Evolutionary conservation across 192 early-diverging fungal species (phyloP).

Genomic region (Dissophora globulifera): DNA sequence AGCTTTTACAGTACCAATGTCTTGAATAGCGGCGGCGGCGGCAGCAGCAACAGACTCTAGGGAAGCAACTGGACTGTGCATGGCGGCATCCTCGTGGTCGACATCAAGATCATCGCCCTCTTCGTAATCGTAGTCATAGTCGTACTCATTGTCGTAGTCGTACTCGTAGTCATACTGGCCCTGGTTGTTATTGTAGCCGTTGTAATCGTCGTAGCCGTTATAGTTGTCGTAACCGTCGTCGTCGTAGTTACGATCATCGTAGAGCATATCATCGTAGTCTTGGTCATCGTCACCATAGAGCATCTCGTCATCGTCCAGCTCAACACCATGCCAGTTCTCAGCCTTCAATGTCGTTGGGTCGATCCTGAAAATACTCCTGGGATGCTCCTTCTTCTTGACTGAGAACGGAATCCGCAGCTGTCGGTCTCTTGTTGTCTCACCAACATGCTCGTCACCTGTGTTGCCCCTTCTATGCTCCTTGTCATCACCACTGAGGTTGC

Average conservation of each 20-base stretch:
- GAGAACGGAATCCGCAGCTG: too few species aligned
- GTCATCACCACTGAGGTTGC: not conserved
- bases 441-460: not conserved
- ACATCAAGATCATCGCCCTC: too few species aligned
- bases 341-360: conserved; percentile 41
- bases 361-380: conserved; percentile 41
- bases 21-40: too few species aligned
- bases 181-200: too few species aligned
- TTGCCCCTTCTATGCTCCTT: not conserved
- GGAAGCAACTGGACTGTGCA: too few species aligned
- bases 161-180: too few species aligned
- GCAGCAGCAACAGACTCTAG: too few species aligned
- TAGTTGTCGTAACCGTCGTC: not conserved
- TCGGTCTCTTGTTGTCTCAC: conserved; percentile 12
- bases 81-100: too few species aligned
- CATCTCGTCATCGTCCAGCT: not conserved
- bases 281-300: not conserved
- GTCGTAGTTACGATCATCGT: not conserved
- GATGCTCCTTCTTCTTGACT: not conserved
- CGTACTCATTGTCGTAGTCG: conserved; percentile 9
- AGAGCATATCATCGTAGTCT: not conserved
- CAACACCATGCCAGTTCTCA: conserved; percentile 15
- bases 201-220: conserved; percentile 1
- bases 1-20: too few species aligned
- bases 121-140: conserved; percentile 7